Conservation (phyloP, 2,329 filamentous ascomycete species). For the Lasiodiplodia gonubiensis region DNA sequence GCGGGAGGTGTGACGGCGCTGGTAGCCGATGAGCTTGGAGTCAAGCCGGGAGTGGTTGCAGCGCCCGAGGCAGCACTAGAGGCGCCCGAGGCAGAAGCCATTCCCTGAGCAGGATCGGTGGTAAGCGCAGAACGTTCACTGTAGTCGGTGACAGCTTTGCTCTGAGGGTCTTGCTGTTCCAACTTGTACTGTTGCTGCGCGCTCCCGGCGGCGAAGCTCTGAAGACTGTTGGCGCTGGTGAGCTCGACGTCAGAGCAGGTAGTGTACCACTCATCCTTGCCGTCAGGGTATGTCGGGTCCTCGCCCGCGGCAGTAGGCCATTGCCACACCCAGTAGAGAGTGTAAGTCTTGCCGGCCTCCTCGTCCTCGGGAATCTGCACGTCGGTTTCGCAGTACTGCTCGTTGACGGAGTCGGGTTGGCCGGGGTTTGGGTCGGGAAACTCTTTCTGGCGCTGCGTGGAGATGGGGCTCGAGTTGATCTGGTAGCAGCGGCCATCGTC, state of each 20-base stretch:
- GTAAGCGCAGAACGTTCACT: conserved; percentile 47
- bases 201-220: conserved; percentile 24
- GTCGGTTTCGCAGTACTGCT: conserved; percentile 73
- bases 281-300: conserved; percentile 45
- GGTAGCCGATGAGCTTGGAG: background rate
- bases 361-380: conserved; percentile 73
- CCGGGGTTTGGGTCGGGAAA: conserved; percentile 63
- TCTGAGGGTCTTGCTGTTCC: conserved; percentile 51
- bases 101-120: conserved; percentile 33
- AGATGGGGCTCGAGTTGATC: conserved; percentile 66
- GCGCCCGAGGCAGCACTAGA: conserved; percentile 7
- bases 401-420: conserved; percentile 40
- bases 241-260: conserved; percentile 59
- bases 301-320: conserved; percentile 67
- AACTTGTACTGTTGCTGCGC: conserved; percentile 32
- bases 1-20: background rate
- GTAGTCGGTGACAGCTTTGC: conserved; percentile 47
- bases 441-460: conserved; percentile 62
- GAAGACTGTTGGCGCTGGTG: conserved; percentile 32
- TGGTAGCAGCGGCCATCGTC: conserved; percentile 94
- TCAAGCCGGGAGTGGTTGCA: conserved; percentile 13
- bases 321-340: conserved; percentile 93
- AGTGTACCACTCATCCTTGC: conserved; percentile 60
- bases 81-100: background rate
- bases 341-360: conserved; percentile 66